These are phyloP conservation scores for Centaurea solstitialis DNA, from an alignment of 129 eudicot species.

Conservation along the genomic window DNA sequence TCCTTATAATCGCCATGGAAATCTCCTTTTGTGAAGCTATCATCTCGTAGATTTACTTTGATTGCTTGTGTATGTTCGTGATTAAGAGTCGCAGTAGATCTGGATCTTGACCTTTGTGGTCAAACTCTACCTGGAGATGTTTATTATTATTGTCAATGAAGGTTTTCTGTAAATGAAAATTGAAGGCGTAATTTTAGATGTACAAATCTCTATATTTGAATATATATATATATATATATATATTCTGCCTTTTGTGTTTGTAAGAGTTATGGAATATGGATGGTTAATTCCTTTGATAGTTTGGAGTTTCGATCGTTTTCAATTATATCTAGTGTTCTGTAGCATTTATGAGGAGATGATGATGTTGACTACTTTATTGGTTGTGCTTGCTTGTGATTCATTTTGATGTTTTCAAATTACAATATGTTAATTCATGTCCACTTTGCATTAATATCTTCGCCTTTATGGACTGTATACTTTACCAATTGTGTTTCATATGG, in stretches of 20 bases:
- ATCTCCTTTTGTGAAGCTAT: neutral
- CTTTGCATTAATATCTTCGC: neutral
- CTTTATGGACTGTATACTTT: neutral
- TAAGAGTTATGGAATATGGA: neutral
- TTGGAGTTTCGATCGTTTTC: neutral
- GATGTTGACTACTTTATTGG: slow-evolving; percentile 6
- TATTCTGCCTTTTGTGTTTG: neutral
- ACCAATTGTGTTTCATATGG: neutral
- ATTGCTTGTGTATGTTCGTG: neutral
- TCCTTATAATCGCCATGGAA: neutral
- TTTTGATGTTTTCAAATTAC: neutral
- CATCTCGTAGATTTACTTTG: slow-evolving; percentile 3
- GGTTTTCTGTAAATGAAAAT: neutral
- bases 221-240: neutral
- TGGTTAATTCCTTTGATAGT: neutral
- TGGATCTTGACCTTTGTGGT: slow-evolving; percentile 27
- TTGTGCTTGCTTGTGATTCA: slow-evolving; percentile 5
- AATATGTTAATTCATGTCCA: neutral
- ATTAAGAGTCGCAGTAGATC: slow-evolving; percentile 13
- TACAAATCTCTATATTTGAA: neutral
- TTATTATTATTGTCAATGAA: neutral
- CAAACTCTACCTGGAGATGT: slow-evolving; percentile 2
- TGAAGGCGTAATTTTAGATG: neutral
- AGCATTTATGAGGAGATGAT: slow-evolving; percentile 12
- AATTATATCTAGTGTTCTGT: neutral